These are phyloP conservation scores for Rhytidiadelphus loreus DNA, from an alignment of 225 moss, liverwort and hornwort species.

Conservation along the genomic window DNA sequence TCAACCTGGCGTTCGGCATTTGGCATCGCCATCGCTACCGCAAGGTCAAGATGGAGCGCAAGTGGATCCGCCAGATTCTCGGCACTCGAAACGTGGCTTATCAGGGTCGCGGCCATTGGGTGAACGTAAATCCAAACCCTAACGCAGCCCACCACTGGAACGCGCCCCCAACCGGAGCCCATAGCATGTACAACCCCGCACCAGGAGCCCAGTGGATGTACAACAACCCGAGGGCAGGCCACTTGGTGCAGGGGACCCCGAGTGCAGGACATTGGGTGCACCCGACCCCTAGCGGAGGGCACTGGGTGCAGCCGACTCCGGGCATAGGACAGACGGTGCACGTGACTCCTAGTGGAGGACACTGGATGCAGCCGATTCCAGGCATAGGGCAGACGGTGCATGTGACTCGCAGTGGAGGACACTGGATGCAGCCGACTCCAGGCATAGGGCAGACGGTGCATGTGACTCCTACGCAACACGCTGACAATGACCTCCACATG, in stretches of 20 bases:
- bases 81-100: neutral
- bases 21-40: neutral
- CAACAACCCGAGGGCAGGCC: neutral
- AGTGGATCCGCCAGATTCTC: neutral
- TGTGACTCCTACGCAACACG: neutral
- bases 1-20: neutral
- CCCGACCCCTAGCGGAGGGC: neutral
- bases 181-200: neutral
- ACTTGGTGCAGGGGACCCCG: neutral
- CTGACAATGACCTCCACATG: no score
- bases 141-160: neutral
- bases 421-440: no score
- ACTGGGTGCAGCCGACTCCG: neutral
- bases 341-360: neutral
- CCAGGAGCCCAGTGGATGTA: neutral
- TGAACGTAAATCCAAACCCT: neutral
- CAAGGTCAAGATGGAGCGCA: neutral
- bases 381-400: neutral
- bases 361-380: neutral
- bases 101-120: neutral
- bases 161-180: neutral
- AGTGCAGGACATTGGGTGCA: neutral
- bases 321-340: neutral
- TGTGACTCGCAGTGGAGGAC: neutral
- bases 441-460: no score